A percentile compares a stretch with the other conserved stretches of the same genome.
Conservation (phyloP, 805 yeast species). For the Osmozyma mogii region DNA sequence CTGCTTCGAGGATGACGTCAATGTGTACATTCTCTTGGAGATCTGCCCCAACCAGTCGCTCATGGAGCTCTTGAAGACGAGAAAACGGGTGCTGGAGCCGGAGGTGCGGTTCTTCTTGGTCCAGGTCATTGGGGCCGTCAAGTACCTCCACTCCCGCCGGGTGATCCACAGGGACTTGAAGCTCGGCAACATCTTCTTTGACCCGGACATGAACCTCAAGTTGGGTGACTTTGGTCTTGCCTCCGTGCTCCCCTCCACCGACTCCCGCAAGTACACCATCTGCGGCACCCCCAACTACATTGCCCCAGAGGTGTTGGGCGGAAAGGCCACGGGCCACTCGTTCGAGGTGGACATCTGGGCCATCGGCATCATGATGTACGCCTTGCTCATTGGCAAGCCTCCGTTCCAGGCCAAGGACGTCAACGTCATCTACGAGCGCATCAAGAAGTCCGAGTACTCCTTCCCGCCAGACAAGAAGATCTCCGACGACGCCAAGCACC, state of each 20-base stretch:
- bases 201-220: conserved; percentile 86
- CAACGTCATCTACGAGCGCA: conserved; percentile 83
- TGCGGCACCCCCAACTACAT: conserved; percentile 99
- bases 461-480: conserved; percentile 70
- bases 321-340: conserved; percentile 82
- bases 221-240: conserved; percentile 98
- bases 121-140: conserved; percentile 90
- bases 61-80: conserved; percentile 81
- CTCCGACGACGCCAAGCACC: conserved; percentile 61
- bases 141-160: conserved; percentile 83
- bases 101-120: conserved; percentile 87
- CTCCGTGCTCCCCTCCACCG: conserved; percentile 66
- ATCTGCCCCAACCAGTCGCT: conserved; percentile 92
- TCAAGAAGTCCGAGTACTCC: conserved; percentile 68
- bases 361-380: conserved; percentile 92
- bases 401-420: conserved; percentile 98
- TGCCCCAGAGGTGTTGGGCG: conserved; percentile 94
- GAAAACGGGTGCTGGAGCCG: conserved; percentile 82
- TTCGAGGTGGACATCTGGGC: conserved; percentile 98
- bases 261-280: conserved; percentile 80
- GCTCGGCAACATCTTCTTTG: conserved; percentile 92
- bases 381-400: conserved; percentile 87
- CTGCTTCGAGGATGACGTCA: conserved; percentile 93
- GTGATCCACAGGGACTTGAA: conserved; percentile 95
- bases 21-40: conserved; percentile 88